phyloP scores from a whole-genome alignment of 2,329 filamentous ascomycete genomes.

The Sphaerulina musiva region DNA sequence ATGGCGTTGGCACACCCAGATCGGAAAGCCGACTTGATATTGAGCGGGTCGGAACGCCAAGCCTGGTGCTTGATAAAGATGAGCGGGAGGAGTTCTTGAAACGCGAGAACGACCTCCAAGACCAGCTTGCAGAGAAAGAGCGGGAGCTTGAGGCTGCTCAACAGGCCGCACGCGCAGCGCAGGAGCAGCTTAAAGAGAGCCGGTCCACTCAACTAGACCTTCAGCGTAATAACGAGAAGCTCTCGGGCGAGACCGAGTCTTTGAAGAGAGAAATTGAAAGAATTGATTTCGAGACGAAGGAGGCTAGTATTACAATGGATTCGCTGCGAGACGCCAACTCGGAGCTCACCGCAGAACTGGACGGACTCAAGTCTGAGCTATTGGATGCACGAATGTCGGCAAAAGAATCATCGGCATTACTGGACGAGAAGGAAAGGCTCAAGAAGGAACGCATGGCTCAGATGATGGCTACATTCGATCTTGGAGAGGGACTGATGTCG shows the following conservation, averaged over 20 bases:
- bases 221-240: constrained; percentile 82
- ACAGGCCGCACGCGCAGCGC: constrained; percentile 71
- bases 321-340: constrained; percentile 91
- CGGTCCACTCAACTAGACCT: constrained; percentile 80
- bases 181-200: constrained; percentile 76
- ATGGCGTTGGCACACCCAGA: constrained; percentile 46
- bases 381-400: constrained; percentile 94
- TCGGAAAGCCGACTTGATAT: constrained; percentile 60
- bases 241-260: constrained; percentile 81
- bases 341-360: constrained; percentile 83
- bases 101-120: constrained; percentile 93
- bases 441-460: constrained; percentile 99
- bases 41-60: constrained; percentile 80
- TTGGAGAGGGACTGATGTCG: constrained; percentile 87
- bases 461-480: constrained; percentile 99
- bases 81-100: constrained; percentile 93
- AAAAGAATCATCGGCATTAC: constrained; percentile 80
- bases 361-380: constrained; percentile 93
- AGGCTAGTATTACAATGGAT: constrained; percentile 96
- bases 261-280: constrained; percentile 96
- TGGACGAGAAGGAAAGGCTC: constrained; percentile 97
- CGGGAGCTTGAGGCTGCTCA: constrained; percentile 71
- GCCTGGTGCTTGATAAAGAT: constrained; percentile 84
- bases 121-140: constrained; percentile 91
- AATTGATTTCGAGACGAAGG: constrained; percentile 90